A percentile compares a stretch with the other conserved stretches of the same genome.
Conservation (phyloP, 2,329 filamentous ascomycete genomes). For the Coniella lustricola region DNA sequence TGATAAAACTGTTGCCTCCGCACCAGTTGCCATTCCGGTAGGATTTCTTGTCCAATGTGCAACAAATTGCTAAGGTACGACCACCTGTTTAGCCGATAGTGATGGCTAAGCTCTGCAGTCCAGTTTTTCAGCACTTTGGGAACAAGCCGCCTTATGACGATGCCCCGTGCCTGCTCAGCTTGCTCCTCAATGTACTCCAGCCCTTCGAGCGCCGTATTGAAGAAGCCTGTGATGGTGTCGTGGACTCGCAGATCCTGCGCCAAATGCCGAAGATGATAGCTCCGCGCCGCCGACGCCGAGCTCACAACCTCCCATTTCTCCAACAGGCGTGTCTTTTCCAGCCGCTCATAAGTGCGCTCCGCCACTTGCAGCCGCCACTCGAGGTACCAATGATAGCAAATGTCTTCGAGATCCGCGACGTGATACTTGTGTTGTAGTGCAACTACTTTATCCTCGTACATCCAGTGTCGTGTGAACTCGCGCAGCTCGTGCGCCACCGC, state of each 20-base stretch:
- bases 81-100: conserved; percentile 8
- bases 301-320: conserved; percentile 11
- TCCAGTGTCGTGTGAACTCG: conserved; percentile 13
- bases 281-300: conserved; percentile 1
- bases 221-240: conserved; percentile 15
- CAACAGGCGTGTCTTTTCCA: conserved; percentile 11
- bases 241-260: conserved; percentile 14
- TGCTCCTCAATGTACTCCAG: conserved; percentile 13
- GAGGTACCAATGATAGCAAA: conserved; percentile 15
- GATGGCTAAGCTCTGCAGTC: conserved; percentile 4
- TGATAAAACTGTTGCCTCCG: conserved; percentile 17
- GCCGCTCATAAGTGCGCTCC: conserved; percentile 10
- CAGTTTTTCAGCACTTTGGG: conserved; percentile 9
- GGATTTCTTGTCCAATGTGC: conserved; percentile 5
- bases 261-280: conserved; percentile 10
- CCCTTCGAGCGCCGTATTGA: conserved; percentile 13
- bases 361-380: conserved; percentile 14
- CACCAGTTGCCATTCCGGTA: conserved; percentile 12
- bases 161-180: conserved; percentile 8
- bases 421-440: conserved; percentile 10
- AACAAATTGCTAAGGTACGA: conserved; percentile 6
- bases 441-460: conserved; percentile 12
- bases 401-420: conserved; percentile 9
- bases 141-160: conserved; percentile 9
- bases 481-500: conserved; percentile 9